These are phyloP conservation scores for Sophora flavescens DNA, from an alignment of 306 rosid species.

Conservation along the genomic window DNA sequence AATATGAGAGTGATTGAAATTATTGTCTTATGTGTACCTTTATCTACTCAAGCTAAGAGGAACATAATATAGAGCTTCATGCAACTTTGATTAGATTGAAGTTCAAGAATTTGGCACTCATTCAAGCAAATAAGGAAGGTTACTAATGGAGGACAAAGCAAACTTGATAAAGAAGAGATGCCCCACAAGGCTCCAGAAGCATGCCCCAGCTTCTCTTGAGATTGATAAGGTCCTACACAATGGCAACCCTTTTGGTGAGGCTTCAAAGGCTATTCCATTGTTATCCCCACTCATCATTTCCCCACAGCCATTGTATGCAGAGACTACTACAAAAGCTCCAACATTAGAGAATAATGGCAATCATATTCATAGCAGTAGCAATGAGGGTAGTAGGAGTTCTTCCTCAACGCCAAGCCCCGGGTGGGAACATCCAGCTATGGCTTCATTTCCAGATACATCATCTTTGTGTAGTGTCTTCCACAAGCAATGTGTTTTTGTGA, in stretches of 20 bases:
- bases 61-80: neutral
- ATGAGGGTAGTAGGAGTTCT: neutral
- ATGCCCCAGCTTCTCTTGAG: slow-evolving; percentile 69
- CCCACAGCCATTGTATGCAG: slow-evolving; percentile 53
- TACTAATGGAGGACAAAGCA: slow-evolving; percentile 44
- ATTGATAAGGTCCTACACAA: slow-evolving; percentile 47
- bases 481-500: slow-evolving; percentile 61
- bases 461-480: slow-evolving; percentile 61
- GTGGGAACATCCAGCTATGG: slow-evolving; percentile 73
- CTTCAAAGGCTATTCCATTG: slow-evolving; percentile 71
- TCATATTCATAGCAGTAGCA: neutral
- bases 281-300: slow-evolving; percentile 69
- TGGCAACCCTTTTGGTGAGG: slow-evolving; percentile 41
- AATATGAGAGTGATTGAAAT: neutral
- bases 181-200: slow-evolving; percentile 72
- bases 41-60: neutral
- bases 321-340: slow-evolving; percentile 13
- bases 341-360: slow-evolving; percentile 7
- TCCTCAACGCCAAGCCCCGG: slow-evolving; percentile 33
- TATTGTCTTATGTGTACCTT: slow-evolving; percentile 1
- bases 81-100: neutral
- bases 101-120: neutral
- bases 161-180: slow-evolving; percentile 17
- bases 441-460: slow-evolving; percentile 56
- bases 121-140: neutral